A percentile compares a stretch with the other conserved stretches of the same genome.
phyloP scores from a whole-genome alignment of 129 eudicot genomes.

The Tagetes patula region DNA sequence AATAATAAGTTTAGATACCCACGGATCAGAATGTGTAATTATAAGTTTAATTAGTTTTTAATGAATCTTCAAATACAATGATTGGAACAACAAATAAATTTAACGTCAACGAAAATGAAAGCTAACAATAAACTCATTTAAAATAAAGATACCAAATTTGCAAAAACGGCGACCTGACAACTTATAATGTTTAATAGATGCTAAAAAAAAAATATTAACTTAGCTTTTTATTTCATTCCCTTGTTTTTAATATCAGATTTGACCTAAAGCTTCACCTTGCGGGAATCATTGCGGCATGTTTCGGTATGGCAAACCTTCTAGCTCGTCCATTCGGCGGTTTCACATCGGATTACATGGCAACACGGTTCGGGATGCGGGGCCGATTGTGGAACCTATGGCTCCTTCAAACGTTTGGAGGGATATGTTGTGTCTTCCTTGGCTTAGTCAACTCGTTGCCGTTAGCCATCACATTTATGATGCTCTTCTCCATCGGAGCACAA shows the following conservation, averaged over 20 bases:
- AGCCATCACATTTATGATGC: conserved; percentile 64
- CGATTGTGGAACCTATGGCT: conserved; percentile 86
- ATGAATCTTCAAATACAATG: no score
- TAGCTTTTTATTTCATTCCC: no score
- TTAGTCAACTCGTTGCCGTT: conserved; percentile 45
- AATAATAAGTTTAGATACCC: no score
- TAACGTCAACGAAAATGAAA: no score
- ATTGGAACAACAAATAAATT: no score
- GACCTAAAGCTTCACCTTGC: conserved; percentile 74
- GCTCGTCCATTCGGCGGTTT: conserved; percentile 83
- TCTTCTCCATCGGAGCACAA: conserved; percentile 81
- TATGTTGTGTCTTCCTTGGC: conserved; percentile 68
- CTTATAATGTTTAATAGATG: no score
- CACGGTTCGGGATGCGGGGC: conserved; percentile 76
- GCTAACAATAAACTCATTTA: no score
- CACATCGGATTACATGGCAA: conserved; percentile 61
- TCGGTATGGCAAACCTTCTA: conserved; percentile 83
- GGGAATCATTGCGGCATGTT: conserved; percentile 71
- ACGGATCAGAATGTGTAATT: no score
- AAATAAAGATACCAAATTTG: no score
- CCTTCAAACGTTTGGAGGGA: conserved; percentile 77
- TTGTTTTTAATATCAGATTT: conserved; percentile 29
- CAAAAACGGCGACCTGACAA: no score
- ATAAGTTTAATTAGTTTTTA: no score
- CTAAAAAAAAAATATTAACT: background rate